Evolutionary conservation across 2,329 filamentous ascomycete genomes (phyloP).

Genomic region (Dothistroma pini): DNA sequence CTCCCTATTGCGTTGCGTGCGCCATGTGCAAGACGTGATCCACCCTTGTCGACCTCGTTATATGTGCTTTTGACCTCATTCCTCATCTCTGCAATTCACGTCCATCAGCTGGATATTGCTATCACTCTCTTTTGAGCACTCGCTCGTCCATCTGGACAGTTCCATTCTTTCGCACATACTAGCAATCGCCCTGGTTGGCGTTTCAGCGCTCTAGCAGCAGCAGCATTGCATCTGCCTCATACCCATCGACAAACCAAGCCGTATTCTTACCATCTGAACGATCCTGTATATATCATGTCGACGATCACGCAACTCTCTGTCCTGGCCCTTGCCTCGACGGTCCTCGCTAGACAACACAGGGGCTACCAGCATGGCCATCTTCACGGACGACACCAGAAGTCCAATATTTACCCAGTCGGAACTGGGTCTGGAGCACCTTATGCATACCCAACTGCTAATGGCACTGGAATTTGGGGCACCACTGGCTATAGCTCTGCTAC

Average conservation of each 20-base stretch:
- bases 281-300: conserved; percentile 31
- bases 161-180: conserved; percentile 31
- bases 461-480: conserved; percentile 27
- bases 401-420: conserved; percentile 9
- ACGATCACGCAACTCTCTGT: conserved; percentile 39
- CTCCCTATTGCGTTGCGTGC: conserved; percentile 15
- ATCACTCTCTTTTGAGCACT: conserved; percentile 35
- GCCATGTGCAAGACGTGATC: conserved; percentile 6
- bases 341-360: conserved; percentile 32
- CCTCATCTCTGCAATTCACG: conserved; percentile 18
- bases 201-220: conserved; percentile 41
- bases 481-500: conserved; percentile 16
- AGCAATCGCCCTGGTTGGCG: conserved; percentile 45
- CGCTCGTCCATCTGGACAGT: conserved; percentile 39
- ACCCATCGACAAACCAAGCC: conserved; percentile 7
- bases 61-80: conserved; percentile 10
- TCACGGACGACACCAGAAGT: conserved; percentile 28
- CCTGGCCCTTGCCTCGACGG: conserved; percentile 42
- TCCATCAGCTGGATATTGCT: conserved; percentile 27
- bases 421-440: conserved; percentile 27
- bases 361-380: conserved; percentile 28
- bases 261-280: conserved; percentile 13
- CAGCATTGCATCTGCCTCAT: conserved; percentile 26
- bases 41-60: conserved; percentile 7
- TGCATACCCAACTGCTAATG: conserved; percentile 29